Evolutionary conservation across 108 stramenopile species (phyloP), one percentile per base, ranked within the genome.

Genomic region (Nannochloropsis granulata): DNA sequence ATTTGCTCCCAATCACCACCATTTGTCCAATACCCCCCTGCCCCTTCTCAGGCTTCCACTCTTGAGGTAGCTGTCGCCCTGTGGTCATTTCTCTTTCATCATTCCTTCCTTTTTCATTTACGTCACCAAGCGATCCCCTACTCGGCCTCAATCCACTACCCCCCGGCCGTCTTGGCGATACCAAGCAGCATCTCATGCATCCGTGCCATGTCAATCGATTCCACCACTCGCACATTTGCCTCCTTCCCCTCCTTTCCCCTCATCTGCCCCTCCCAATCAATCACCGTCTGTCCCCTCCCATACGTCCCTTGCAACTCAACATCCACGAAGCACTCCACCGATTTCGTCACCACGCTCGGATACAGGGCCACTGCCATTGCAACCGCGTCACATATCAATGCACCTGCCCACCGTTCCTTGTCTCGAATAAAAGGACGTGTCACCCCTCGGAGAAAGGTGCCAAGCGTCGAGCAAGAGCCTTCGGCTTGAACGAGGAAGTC

Each of bases 251-350:
- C 56, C 56, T 71, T 71, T 11, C 2, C 56, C 10, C n/a, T 71
- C n/a, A 71, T n/a, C n/a, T 71, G 56, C 56, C 56, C 56, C n/a
- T 71, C 81, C 81, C 81, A 81, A 81, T 81, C 81, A 44, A 81
- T 44, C 21, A 81, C 81, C 8, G 81, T 81, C 81, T 81, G 81
- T 13, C 81, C 81, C 44, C 81, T 19, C 42, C 43, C 44, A 21
- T 44, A 44, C 44, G 21, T 13, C 42, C 81, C 81, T 8, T 44
- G 44, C 43, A 81, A 44, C 23, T 81, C 81, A 12, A 81, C 81
- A 10, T 71, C 56, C 56, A 71, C 56, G 10, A 71, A 71, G 56
- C 56, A 71, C 44, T 81, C 81, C 16, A 0, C 23, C 21, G 23
- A 19, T 16, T 23, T 43, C 44, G 23, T 81, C 7, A 81, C 44